Conservation (phyloP, 2,329 filamentous ascomycete species). For the Escovopsis sp. region DNA sequence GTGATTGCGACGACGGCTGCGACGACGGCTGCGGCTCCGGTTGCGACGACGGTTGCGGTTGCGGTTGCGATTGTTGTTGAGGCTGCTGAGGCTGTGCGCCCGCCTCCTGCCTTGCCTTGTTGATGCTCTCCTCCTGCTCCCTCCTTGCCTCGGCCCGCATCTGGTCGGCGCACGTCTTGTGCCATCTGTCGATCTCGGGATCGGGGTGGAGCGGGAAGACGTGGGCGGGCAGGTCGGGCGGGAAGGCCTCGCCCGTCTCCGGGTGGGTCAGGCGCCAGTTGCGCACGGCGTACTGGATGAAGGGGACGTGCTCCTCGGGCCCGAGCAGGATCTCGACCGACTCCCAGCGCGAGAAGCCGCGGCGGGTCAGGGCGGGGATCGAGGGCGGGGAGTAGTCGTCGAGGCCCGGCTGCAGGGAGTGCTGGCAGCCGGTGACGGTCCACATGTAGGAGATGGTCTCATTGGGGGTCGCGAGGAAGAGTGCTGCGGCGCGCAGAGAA, state of each 20-base stretch:
- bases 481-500: constrained; percentile 24
- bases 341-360: constrained; percentile 88
- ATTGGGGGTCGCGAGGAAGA: constrained; percentile 65
- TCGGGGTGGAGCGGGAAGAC: constrained; percentile 62
- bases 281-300: constrained; percentile 65
- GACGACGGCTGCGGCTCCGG: too few species aligned
- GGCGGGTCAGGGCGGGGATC: constrained; percentile 67
- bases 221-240: constrained; percentile 39
- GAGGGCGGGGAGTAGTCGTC: constrained; percentile 60
- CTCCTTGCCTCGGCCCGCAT: constrained; percentile 25
- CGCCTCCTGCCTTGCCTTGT: too few species aligned
- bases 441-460: constrained; percentile 81
- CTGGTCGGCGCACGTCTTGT: constrained; percentile 58
- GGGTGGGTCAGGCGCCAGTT: constrained; percentile 65
- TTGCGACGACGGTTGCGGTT: too few species aligned
- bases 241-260: constrained; percentile 55
- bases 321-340: constrained; percentile 78
- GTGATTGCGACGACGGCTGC: too few species aligned
- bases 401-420: constrained; percentile 64
- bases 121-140: constrained; percentile 35
- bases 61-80: too few species aligned
- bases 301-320: constrained; percentile 75
- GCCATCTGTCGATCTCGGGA: constrained; percentile 71
- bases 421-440: constrained; percentile 78
- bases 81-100: too few species aligned